Conservation (phyloP, 1,139 yeast species). For the Waltiozyma solani region DNA sequence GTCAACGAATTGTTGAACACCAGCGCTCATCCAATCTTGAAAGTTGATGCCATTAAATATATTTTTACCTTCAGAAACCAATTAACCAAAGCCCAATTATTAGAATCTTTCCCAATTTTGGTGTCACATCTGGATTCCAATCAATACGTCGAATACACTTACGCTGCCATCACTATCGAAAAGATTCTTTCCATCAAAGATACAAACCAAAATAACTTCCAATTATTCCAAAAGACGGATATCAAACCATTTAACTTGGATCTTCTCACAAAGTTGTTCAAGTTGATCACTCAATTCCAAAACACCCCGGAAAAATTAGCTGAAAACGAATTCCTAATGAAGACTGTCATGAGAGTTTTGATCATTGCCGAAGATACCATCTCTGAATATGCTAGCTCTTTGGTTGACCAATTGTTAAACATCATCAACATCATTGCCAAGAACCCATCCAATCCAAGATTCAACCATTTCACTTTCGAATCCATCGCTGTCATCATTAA, state of each 20-base stretch:
- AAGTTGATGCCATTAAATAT: slow-evolving; percentile 88
- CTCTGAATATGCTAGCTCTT: slow-evolving; percentile 30
- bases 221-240: slow-evolving; percentile 65
- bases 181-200: slow-evolving; percentile 72
- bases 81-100: slow-evolving; percentile 73
- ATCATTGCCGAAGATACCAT: slow-evolving; percentile 63
- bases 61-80: slow-evolving; percentile 88
- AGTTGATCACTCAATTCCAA: slow-evolving; percentile 49
- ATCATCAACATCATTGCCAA: slow-evolving; percentile 65
- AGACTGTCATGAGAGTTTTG: slow-evolving; percentile 77
- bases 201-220: slow-evolving; percentile 26
- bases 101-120: slow-evolving; percentile 73
- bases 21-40: slow-evolving; percentile 57
- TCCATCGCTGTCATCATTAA: slow-evolving; percentile 70
- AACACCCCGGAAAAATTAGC: slow-evolving; percentile 82
- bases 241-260: slow-evolving; percentile 44
- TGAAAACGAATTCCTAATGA: slow-evolving; percentile 90
- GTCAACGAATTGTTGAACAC: slow-evolving; percentile 64
- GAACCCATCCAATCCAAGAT: slow-evolving; percentile 93
- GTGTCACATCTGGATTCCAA: slow-evolving; percentile 49
- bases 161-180: slow-evolving; percentile 89
- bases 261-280: slow-evolving; percentile 55
- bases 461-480: slow-evolving; percentile 87
- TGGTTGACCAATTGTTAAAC: slow-evolving; percentile 53
- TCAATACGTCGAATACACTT: slow-evolving; percentile 84